A percentile compares a stretch with the other conserved stretches of the same genome.
Evolutionary conservation across 2,329 filamentous ascomycete species (phyloP).

Genomic region (Colletotrichum orbiculare): DNA sequence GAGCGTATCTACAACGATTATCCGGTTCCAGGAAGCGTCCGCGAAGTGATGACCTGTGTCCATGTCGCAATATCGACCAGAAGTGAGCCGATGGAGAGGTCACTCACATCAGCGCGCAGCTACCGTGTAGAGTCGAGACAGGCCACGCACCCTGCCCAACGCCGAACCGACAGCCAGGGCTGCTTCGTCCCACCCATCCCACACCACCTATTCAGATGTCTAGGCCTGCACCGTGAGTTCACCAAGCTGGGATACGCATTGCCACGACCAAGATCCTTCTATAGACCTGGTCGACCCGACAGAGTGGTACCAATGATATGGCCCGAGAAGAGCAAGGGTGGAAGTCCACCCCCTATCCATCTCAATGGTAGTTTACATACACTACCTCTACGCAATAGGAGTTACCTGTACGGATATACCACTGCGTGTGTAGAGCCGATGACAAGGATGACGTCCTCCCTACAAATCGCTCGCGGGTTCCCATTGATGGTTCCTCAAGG

Average conservation of each 20-base stretch:
- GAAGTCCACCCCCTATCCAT: neutral
- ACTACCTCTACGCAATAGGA: too few species aligned
- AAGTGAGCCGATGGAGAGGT: neutral
- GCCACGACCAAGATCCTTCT: conserved; percentile 18
- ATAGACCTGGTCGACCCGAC: conserved; percentile 8
- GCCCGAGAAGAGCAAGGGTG: neutral
- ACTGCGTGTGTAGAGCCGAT: neutral
- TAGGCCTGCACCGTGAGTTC: neutral
- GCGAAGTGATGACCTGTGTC: neutral
- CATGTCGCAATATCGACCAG: neutral
- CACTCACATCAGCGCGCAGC: too few species aligned
- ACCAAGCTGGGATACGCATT: conserved; percentile 13
- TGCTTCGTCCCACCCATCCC: conserved; percentile 9
- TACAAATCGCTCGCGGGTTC: neutral
- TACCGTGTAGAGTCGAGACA: too few species aligned
- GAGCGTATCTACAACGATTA: neutral
- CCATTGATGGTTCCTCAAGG: conserved; percentile 10
- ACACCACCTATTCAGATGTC: neutral
- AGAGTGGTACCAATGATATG: conserved; percentile 20
- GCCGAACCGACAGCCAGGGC: neutral
- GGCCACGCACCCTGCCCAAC: too few species aligned
- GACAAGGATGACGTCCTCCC: conserved; percentile 9
- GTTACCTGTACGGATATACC: too few species aligned
- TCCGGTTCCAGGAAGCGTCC: too few species aligned
- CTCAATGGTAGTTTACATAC: neutral